These are phyloP conservation scores for Penicillium glabrum DNA, from an alignment of 2,329 filamentous ascomycete species.

Conservation along the genomic window DNA sequence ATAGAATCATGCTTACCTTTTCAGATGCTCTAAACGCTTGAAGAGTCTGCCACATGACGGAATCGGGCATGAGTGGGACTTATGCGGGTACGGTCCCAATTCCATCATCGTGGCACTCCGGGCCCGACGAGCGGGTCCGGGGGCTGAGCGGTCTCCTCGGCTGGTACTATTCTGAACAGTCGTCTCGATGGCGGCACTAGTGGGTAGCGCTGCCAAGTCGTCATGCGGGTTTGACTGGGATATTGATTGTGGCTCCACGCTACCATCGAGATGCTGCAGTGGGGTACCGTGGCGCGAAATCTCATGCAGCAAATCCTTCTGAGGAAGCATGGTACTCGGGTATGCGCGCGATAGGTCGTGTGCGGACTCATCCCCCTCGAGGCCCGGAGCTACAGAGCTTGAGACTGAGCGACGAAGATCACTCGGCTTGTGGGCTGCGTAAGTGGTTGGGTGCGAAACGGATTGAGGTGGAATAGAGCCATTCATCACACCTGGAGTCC, in stretches of 20 bases:
- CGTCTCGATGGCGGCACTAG: conserved; percentile 61
- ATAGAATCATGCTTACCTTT: conserved; percentile 69
- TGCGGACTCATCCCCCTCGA: conserved; percentile 75
- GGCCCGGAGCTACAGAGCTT: conserved; percentile 76
- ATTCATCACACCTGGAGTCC: conserved; percentile 53
- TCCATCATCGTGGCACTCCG: conserved; percentile 96
- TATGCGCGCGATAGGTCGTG: conserved; percentile 74
- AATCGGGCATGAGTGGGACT: conserved; percentile 99
- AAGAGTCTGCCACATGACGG: conserved; percentile 95
- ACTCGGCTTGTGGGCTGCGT: conserved; percentile 74
- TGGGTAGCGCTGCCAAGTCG: conserved; percentile 64
- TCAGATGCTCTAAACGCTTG: conserved; percentile 98
- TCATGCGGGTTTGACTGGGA: conserved; percentile 64
- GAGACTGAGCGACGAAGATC: conserved; percentile 91
- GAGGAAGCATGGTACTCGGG: conserved; percentile 68
- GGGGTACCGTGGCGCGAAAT: conserved; percentile 91
- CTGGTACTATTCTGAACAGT: conserved; percentile 58
- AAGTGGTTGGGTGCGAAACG: conserved; percentile 43
- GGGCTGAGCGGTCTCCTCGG: conserved; percentile 54
- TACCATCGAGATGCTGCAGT: conserved; percentile 78
- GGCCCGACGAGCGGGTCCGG: conserved; percentile 81
- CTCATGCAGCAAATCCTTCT: conserved; percentile 73
- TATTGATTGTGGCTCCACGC: conserved; percentile 70
- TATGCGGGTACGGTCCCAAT: conserved; percentile 91
- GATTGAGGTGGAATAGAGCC: conserved; percentile 43